Evolutionary conservation across 1,139 yeast species (phyloP).

Genomic region (Schwanniomyces etchellsii): DNA sequence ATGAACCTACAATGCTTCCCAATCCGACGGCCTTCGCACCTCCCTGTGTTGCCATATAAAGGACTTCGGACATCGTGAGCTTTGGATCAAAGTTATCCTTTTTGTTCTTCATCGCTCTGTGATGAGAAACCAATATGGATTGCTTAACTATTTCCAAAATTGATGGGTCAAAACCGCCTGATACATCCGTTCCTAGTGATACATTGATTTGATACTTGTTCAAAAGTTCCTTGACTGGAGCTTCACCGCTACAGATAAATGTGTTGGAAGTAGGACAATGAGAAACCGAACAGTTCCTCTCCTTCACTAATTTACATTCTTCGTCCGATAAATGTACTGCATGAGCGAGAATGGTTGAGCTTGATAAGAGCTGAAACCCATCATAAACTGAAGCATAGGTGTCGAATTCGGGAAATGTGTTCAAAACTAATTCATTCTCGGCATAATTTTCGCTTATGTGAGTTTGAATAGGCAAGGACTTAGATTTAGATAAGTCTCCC

Average conservation of each 20-base stretch:
- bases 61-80: constrained; percentile 62
- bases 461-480: constrained; percentile 72
- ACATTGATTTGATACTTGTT: constrained; percentile 67
- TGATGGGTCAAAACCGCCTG: constrained; percentile 86
- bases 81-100: constrained; percentile 28
- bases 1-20: constrained; percentile 57
- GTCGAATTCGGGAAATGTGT: constrained; percentile 64
- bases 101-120: constrained; percentile 56
- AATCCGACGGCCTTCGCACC: constrained; percentile 79
- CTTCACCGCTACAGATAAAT: constrained; percentile 86
- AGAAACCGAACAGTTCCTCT: constrained; percentile 63
- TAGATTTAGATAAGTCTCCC: constrained; percentile 49
- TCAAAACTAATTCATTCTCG: constrained; percentile 73
- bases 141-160: constrained; percentile 73
- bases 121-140: constrained; percentile 80
- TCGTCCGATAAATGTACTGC: constrained; percentile 68
- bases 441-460: constrained; percentile 76
- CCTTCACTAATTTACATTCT: constrained; percentile 55
- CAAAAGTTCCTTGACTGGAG: constrained; percentile 65
- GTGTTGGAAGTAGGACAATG: constrained; percentile 95
- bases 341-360: constrained; percentile 80
- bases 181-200: constrained; percentile 84
- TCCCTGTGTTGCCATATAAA: constrained; percentile 81
- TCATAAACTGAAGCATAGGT: constrained; percentile 78
- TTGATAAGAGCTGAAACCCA: constrained; percentile 50